Percentiles rank a stretch among this genome's conserved stretches.
These are phyloP conservation scores for Boechera stricta DNA, from an alignment of 345 rosid species.

Conservation along the genomic window DNA sequence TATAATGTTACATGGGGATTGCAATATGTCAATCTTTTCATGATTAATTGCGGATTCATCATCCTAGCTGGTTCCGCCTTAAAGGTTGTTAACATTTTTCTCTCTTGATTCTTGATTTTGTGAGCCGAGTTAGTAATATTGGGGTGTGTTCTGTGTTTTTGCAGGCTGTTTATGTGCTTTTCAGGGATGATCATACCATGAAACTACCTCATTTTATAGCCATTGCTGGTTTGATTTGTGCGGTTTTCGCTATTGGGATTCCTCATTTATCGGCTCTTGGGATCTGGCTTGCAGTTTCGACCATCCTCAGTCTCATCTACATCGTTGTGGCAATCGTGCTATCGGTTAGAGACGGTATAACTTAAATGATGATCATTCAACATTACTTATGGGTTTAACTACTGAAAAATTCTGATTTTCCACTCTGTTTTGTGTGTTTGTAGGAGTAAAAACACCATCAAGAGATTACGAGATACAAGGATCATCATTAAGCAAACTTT, in stretches of 20 bases:
- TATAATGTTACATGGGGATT: constrained; percentile 72
- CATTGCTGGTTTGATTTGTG: constrained; percentile 61
- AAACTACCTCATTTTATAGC: constrained; percentile 63
- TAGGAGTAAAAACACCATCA: constrained; percentile 67
- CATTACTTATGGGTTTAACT: not conserved
- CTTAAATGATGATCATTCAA: constrained; percentile 20
- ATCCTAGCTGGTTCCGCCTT: constrained; percentile 79
- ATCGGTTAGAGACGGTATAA: constrained; percentile 72
- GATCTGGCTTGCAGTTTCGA: constrained; percentile 85
- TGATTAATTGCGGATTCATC: constrained; percentile 80
- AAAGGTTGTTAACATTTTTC: constrained; percentile 54
- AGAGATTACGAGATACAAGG: constrained; percentile 80
- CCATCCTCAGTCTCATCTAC: constrained; percentile 68
- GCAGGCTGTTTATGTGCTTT: constrained; percentile 64
- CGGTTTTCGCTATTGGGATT: constrained; percentile 72
- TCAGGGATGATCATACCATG: constrained; percentile 53
- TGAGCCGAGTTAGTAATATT: constrained; percentile 26
- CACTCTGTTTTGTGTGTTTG: constrained; percentile 17
- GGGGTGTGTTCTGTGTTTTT: constrained; percentile 10
- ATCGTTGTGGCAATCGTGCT: constrained; percentile 62
- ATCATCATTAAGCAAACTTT: constrained; percentile 54
- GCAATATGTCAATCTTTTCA: constrained; percentile 81
- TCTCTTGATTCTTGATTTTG: constrained; percentile 1
- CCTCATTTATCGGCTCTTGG: constrained; percentile 90
- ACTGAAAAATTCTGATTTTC: constrained; percentile 1